Evolutionary conservation across 768 basidiomycete genomes (phyloP).

Genomic region (Galerina sulciceps): DNA sequence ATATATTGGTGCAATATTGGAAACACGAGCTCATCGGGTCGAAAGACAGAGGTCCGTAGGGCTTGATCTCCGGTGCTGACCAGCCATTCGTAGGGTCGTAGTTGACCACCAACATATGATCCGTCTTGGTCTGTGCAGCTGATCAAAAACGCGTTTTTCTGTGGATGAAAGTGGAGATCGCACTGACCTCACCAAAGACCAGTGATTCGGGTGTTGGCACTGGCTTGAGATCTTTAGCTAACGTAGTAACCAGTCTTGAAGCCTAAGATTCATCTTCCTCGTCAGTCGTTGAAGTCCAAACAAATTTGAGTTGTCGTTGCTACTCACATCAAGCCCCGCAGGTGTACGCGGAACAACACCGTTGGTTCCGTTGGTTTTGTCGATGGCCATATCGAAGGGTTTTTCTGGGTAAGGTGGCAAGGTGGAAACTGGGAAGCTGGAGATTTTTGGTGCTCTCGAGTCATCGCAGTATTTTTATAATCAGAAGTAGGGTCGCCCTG

Average conservation of each 20-base stretch:
- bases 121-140: slow-evolving; percentile 54
- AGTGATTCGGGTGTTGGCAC: slow-evolving; percentile 52
- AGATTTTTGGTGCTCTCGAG: not conserved
- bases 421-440: not conserved
- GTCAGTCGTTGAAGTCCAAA: not conserved
- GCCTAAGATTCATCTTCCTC: slow-evolving; percentile 40
- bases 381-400: not conserved
- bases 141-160: not conserved
- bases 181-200: slow-evolving; percentile 61
- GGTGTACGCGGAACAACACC: not conserved
- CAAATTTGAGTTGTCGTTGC: not conserved
- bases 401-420: not conserved
- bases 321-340: slow-evolving; percentile 3
- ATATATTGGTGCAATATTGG: slow-evolving; percentile 85
- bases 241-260: slow-evolving; percentile 53
- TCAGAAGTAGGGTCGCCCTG: not conserved
- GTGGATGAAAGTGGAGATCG: not conserved
- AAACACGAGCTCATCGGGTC: slow-evolving; percentile 80
- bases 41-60: slow-evolving; percentile 68
- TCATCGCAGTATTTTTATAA: not conserved
- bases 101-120: slow-evolving; percentile 78
- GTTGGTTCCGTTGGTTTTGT: not conserved
- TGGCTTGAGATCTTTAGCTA: slow-evolving; percentile 51
- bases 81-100: slow-evolving; percentile 70
- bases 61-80: slow-evolving; percentile 74